These are phyloP conservation scores for Aspergillus cavernicola DNA, from an alignment of 495 filamentous ascomycete species.

Conservation along the genomic window DNA sequence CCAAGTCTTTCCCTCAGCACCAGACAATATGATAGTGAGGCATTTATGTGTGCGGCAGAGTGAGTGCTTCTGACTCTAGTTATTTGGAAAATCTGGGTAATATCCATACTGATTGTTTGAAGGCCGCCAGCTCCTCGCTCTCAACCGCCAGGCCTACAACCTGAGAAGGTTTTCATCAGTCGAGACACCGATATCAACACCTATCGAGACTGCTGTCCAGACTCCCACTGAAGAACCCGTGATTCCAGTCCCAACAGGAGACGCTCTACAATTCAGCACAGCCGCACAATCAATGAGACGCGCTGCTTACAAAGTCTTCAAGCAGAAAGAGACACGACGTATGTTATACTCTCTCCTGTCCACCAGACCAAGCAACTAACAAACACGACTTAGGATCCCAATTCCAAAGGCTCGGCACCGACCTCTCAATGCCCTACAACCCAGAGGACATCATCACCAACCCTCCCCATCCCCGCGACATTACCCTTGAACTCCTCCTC, in stretches of 20 bases:
- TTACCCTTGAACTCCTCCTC: conserved; percentile 88
- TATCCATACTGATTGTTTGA: conserved; percentile 9
- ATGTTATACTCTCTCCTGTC: conserved; percentile 1
- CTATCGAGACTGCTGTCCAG: conserved; percentile 25
- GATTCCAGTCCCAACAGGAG: conserved; percentile 10
- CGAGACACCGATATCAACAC: conserved; percentile 17
- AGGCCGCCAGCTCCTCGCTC: conserved; percentile 44
- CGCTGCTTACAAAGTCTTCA: conserved; percentile 6
- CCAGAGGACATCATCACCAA: conserved; percentile 62
- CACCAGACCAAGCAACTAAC: background rate
- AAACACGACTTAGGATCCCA: conserved; percentile 22
- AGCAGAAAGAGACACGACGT: conserved; percentile 20
- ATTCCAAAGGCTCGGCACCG: conserved; percentile 32
- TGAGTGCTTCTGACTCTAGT: conserved; percentile 21
- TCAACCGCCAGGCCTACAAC: conserved; percentile 35
- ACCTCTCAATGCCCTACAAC: conserved; percentile 47
- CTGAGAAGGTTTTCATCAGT: conserved; percentile 37
- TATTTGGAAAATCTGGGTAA: background rate
- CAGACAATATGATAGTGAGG: conserved; percentile 43
- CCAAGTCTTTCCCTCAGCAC: conserved; percentile 14
- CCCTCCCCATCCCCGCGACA: conserved; percentile 71
- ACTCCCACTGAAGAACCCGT: conserved; percentile 12
- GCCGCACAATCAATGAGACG: conserved; percentile 1
- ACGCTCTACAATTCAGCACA: conserved; percentile 9
- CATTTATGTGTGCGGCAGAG: conserved; percentile 42